phyloP scores from a whole-genome alignment of 495 filamentous ascomycete genomes.

The Aspergillus panamensis region DNA sequence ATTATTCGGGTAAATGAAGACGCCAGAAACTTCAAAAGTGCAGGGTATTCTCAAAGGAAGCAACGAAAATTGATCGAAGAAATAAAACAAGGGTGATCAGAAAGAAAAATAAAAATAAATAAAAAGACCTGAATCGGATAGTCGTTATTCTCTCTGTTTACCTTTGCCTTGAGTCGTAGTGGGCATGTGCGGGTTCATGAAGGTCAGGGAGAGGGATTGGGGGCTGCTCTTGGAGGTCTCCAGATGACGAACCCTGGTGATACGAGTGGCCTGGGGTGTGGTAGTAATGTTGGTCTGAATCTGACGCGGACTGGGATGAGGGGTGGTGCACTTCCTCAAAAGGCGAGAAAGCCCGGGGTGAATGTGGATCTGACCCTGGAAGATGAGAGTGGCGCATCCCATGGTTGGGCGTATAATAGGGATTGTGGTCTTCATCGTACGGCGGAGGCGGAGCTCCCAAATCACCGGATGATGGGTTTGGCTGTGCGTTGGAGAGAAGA shows the following conservation, averaged over 20 bases:
- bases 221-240: slow-evolving; percentile 26
- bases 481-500: slow-evolving; percentile 42
- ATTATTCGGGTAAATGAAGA: slow-evolving; percentile 5
- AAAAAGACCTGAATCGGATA: slow-evolving; percentile 9
- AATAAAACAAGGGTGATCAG: neutral
- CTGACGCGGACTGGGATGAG: slow-evolving; percentile 15
- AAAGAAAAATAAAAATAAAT: slow-evolving; percentile 2
- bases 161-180: slow-evolving; percentile 24
- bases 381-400: slow-evolving; percentile 15
- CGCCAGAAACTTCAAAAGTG: slow-evolving; percentile 2
- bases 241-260: slow-evolving; percentile 5
- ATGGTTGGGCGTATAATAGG: slow-evolving; percentile 21
- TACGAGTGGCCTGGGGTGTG: neutral
- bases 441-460: slow-evolving; percentile 13
- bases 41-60: slow-evolving; percentile 11
- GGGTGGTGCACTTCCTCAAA: slow-evolving; percentile 29
- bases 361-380: slow-evolving; percentile 13
- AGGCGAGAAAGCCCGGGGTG: slow-evolving; percentile 23
- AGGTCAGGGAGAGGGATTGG: slow-evolving; percentile 39
- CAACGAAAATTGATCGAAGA: neutral
- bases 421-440: slow-evolving; percentile 24
- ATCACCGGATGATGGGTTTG: slow-evolving; percentile 29
- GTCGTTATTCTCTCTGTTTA: slow-evolving; percentile 26
- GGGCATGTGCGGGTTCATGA: slow-evolving; percentile 32
- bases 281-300: slow-evolving; percentile 8